These are phyloP conservation scores for Avicennia marina DNA, from an alignment of 257 asterid genomes.

Conservation along the genomic window DNA sequence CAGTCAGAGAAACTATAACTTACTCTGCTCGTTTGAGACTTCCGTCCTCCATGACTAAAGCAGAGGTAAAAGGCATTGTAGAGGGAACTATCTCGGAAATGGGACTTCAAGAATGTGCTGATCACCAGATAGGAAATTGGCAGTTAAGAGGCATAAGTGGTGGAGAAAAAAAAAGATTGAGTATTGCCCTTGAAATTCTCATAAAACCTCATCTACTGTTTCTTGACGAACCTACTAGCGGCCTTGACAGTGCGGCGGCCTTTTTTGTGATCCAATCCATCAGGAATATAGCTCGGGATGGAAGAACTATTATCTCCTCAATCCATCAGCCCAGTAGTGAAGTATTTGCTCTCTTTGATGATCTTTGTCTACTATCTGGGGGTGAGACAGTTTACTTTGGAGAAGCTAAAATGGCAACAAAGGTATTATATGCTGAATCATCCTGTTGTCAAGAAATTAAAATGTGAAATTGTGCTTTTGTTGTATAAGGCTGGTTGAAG, in stretches of 20 bases:
- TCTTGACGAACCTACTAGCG: slow-evolving; percentile 84
- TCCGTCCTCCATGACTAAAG: slow-evolving; percentile 42
- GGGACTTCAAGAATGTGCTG: slow-evolving; percentile 78
- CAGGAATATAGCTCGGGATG: slow-evolving; percentile 65
- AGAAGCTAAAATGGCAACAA: slow-evolving; percentile 57
- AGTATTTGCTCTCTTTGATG: slow-evolving; percentile 70
- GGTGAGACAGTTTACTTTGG: slow-evolving; percentile 76
- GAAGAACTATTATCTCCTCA: slow-evolving; percentile 69
- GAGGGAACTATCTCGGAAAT: slow-evolving; percentile 64
- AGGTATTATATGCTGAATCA: slow-evolving; percentile 32
- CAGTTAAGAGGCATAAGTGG: slow-evolving; percentile 76
- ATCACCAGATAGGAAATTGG: slow-evolving; percentile 63
- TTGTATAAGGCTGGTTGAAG: background rate
- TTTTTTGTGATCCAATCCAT: slow-evolving; percentile 71
- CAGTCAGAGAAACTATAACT: slow-evolving; percentile 61
- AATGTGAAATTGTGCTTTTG: background rate
- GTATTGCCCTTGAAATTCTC: slow-evolving; percentile 72
- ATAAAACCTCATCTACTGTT: slow-evolving; percentile 59
- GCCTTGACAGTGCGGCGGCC: slow-evolving; percentile 80
- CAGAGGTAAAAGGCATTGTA: slow-evolving; percentile 37
- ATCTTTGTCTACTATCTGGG: slow-evolving; percentile 60
- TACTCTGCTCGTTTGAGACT: slow-evolving; percentile 70
- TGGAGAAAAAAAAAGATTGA: slow-evolving; percentile 69
- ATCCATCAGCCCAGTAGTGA: slow-evolving; percentile 87
- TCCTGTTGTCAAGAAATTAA: too few relatives aligned